Evolutionary conservation across 805 yeast genomes (phyloP).

Genomic region (Yarrowia divulgata): DNA sequence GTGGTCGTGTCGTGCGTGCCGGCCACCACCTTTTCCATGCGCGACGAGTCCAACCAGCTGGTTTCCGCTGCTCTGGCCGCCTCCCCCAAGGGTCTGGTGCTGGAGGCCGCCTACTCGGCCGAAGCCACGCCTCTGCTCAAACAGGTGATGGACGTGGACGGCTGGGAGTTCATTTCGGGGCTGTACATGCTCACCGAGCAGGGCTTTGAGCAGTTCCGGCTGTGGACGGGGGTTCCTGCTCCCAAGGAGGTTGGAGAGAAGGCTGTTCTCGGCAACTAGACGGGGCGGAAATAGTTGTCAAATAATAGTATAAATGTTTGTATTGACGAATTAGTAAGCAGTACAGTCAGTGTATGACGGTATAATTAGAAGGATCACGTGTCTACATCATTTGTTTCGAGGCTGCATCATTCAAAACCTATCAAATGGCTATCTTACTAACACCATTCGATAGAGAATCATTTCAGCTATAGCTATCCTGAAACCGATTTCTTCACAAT

Average conservation of each 20-base stretch:
- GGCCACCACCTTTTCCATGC: conserved; percentile 65
- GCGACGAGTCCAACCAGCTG: conserved; percentile 61
- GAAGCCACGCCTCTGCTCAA: conserved; percentile 84
- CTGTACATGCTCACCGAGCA: conserved; percentile 91
- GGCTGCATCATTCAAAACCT: too few species aligned
- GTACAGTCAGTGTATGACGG: too few species aligned
- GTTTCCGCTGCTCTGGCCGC: conserved; percentile 55
- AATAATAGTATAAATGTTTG: too few species aligned
- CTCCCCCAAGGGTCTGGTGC: conserved; percentile 52
- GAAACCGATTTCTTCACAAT: too few species aligned
- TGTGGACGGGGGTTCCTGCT: conserved; percentile 62
- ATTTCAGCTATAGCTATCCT: too few species aligned
- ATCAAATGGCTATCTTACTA: too few species aligned
- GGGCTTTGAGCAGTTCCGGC: conserved; percentile 84
- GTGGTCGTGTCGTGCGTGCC: conserved; percentile 84
- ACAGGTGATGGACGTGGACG: conserved; percentile 65
- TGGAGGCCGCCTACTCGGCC: conserved; percentile 97
- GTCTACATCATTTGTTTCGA: too few species aligned
- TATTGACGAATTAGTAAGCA: too few species aligned
- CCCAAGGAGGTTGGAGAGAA: conserved; percentile 45
- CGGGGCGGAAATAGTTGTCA: not conserved
- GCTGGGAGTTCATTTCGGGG: conserved; percentile 90
- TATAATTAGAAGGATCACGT: too few species aligned
- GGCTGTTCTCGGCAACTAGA: conserved; percentile 40
- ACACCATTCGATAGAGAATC: too few species aligned